phyloP scores from a whole-genome alignment of 148 eudicot genomes.

The Gaultheria prostrata region DNA sequence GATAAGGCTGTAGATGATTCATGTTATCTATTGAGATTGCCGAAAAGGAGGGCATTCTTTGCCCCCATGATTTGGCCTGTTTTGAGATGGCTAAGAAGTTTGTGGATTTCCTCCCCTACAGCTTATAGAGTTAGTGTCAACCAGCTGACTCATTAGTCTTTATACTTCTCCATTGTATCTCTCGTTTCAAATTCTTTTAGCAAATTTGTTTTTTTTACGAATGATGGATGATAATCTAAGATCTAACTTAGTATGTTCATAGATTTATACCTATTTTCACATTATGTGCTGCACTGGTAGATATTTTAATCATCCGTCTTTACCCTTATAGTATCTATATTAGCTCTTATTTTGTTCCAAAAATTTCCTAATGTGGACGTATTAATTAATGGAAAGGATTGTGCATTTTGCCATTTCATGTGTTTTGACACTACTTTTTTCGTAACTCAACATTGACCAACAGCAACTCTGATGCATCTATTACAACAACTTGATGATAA shows the following conservation, averaged over 20 bases:
- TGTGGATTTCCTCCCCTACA: not conserved
- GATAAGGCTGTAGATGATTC: not conserved
- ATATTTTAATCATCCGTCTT: too few species aligned
- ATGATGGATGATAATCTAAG: too few species aligned
- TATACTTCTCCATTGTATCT: not conserved
- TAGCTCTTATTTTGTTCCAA: too few species aligned
- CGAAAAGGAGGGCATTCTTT: not conserved
- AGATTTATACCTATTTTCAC: too few species aligned
- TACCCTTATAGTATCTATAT: too few species aligned
- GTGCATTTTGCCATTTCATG: too few species aligned
- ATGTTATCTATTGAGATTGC: not conserved
- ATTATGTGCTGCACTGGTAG: too few species aligned
- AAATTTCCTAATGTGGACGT: not conserved
- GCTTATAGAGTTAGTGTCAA: not conserved
- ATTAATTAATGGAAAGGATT: not conserved
- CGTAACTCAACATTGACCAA: too few species aligned
- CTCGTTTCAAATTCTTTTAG: too few species aligned
- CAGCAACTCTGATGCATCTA: not conserved
- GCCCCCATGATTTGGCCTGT: not conserved
- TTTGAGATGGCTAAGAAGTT: not conserved
- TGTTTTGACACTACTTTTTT: too few species aligned
- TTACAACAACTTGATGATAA: not conserved
- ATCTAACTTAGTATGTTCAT: too few species aligned
- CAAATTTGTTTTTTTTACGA: too few species aligned
- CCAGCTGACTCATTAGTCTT: not conserved